These are phyloP conservation scores for Beauveria scarabaeidicola DNA, from an alignment of 2,329 filamentous ascomycete species.

Conservation along the genomic window DNA sequence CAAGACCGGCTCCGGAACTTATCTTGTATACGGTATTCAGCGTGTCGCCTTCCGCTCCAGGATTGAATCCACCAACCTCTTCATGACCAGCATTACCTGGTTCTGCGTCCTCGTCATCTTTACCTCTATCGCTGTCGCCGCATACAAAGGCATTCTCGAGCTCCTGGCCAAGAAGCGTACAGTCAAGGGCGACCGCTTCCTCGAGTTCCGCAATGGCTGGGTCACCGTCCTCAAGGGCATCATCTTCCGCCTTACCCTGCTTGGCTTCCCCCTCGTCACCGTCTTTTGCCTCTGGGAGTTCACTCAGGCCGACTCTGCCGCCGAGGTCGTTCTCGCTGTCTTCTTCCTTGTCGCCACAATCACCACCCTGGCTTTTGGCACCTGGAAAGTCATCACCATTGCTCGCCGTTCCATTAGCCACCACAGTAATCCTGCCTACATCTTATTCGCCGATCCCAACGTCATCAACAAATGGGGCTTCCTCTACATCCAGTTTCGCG, in stretches of 20 bases:
- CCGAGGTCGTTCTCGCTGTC: slow-evolving; percentile 76
- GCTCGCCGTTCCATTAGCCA: slow-evolving; percentile 80
- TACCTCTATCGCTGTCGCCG: slow-evolving; percentile 61
- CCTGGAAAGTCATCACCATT: slow-evolving; percentile 81
- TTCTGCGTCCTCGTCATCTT: slow-evolving; percentile 77
- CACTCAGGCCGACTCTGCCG: slow-evolving; percentile 74
- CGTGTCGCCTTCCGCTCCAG: slow-evolving; percentile 77
- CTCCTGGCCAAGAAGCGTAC: slow-evolving; percentile 62
- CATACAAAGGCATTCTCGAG: slow-evolving; percentile 79
- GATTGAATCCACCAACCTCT: slow-evolving; percentile 88
- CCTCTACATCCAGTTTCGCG: slow-evolving; percentile 93
- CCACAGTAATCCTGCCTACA: slow-evolving; percentile 95
- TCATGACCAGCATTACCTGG: slow-evolving; percentile 84
- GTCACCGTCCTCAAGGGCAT: slow-evolving; percentile 88
- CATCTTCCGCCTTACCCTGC: slow-evolving; percentile 79
- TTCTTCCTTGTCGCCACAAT: slow-evolving; percentile 82
- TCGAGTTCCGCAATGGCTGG: slow-evolving; percentile 93
- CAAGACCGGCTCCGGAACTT: slow-evolving; percentile 45
- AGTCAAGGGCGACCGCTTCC: slow-evolving; percentile 79
- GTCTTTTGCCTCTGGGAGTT: slow-evolving; percentile 93
- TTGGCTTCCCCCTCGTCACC: slow-evolving; percentile 85
- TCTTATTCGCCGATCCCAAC: slow-evolving; percentile 90
- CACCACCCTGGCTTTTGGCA: slow-evolving; percentile 72
- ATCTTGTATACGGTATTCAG: slow-evolving; percentile 70
- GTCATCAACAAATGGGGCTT: slow-evolving; percentile 97